A percentile compares a stretch with the other conserved stretches of the same genome.
Evolutionary conservation across 2,329 filamentous ascomycete genomes (phyloP).

Genomic region (Pseudogymnoascus sp.): DNA sequence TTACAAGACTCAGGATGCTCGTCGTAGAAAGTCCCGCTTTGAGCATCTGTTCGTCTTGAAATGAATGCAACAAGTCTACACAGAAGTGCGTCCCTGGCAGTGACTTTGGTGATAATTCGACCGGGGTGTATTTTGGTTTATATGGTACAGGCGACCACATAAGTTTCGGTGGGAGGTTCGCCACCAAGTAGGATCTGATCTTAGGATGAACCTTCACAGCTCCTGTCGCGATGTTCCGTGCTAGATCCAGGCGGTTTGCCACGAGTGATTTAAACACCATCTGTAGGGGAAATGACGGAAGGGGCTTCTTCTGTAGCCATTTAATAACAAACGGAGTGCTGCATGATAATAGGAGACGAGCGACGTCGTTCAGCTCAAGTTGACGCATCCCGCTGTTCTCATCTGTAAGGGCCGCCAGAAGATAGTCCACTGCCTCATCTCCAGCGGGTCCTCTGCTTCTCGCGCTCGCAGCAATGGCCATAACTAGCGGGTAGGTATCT

Average conservation of each 20-base stretch:
- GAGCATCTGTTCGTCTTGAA: background rate
- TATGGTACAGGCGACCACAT: background rate
- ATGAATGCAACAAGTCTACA: background rate
- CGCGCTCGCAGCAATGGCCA: background rate
- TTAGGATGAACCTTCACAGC: background rate
- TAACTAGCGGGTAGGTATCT: background rate
- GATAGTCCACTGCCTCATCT: background rate
- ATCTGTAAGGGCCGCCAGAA: background rate
- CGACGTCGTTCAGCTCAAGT: background rate
- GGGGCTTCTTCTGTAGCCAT: background rate
- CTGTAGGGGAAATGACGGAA: background rate
- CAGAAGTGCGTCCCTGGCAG: background rate
- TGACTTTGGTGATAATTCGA: background rate
- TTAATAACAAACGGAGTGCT: background rate
- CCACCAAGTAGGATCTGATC: background rate
- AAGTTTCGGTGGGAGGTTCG: background rate
- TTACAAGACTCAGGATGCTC: background rate
- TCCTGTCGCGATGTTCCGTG: background rate
- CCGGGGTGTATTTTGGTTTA: background rate
- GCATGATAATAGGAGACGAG: background rate
- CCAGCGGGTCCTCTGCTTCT: background rate
- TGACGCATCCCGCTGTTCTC: background rate
- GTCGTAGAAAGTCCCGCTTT: background rate
- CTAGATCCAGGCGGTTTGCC: background rate
- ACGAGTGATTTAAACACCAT: background rate